Base-by-base conservation (phyloP, 441 rosid species). In the Rhodomyrtus psidioides region DNA sequence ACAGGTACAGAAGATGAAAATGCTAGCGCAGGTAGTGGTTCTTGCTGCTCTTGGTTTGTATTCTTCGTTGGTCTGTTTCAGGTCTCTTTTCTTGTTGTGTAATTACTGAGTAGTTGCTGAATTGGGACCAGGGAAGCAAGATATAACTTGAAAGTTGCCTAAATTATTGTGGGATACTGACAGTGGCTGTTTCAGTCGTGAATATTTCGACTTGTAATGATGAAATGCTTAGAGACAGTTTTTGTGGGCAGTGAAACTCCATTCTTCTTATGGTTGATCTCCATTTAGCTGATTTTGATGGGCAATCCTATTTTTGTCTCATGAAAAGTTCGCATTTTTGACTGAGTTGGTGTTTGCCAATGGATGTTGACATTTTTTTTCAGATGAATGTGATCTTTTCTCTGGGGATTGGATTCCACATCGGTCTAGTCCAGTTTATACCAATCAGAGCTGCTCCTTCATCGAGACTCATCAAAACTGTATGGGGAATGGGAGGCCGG, bases 401-500 rank as follows among this genome's bases (percentile, higher is more conserved):
- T 53, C 89, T 7, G 99, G 99, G 59, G 92, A 94, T 87, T 97
- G 99, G 99, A 83, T 96, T 65, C 94, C 95, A 9, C 91, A 95
- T 55, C 91, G 94, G 34, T 90, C 93, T 2, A 97, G 97, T 26
- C 98, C 98, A 27, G 65, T 88, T 56, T 97, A 96, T 91, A 94
- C 98, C 84, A 95, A 96, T 87, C 89, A 83, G 83, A 93, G 92
- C 83, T 97, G 98, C 88, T 84, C 89, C 57, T 89, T 92, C 87
- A 94, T 97, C 9, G 99, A 96, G 12, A 90, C 94, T 83, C 99
- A 94, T 88, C 98, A 97, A 89, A 92, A 96, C 85, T 97, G 99
- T 88, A 89, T 96, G 93, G 92, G 91, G 88, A 97, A 97, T 87
- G 98, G 99, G 26, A 85, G 99, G 57, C 94, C 96, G 44, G 98